These are phyloP conservation scores for Solanum lignicaule DNA, from an alignment of 257 asterid species.

Conservation along the genomic window DNA sequence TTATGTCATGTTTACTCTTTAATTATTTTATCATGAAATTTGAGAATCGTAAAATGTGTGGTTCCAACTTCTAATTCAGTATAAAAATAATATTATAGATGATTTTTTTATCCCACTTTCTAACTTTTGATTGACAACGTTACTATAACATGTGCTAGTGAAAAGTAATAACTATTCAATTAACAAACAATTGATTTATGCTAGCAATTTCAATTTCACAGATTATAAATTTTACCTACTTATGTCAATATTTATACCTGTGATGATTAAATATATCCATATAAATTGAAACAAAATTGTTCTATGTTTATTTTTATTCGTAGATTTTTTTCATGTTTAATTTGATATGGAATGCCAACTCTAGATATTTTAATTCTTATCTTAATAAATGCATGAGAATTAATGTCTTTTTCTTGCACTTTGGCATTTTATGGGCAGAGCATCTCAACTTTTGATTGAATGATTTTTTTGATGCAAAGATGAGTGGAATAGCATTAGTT, in stretches of 20 bases:
- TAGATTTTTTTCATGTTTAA: conserved; percentile 2
- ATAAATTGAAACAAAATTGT: neutral
- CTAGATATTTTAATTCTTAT: neutral
- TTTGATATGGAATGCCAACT: neutral
- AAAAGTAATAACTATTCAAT: neutral
- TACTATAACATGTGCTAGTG: neutral
- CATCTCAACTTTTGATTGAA: neutral
- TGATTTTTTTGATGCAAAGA: conserved; percentile 24
- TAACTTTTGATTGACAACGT: neutral
- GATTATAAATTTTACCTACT: neutral
- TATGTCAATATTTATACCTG: neutral
- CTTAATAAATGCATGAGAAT: conserved; percentile 22
- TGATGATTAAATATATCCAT: neutral
- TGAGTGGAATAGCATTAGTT: conserved; percentile 47
- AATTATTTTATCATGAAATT: neutral
- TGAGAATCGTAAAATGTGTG: neutral
- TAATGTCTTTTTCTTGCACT: conserved; percentile 15
- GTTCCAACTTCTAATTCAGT: neutral
- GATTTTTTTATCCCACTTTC: neutral
- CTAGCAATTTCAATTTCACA: neutral
- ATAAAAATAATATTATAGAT: neutral
- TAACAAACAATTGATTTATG: neutral
- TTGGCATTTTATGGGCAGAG: conserved; percentile 11
- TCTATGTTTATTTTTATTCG: neutral
- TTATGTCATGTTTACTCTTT: neutral